A percentile compares a stretch with the other conserved stretches of the same genome.
These are phyloP conservation scores for Ganoderma meredithae DNA, from an alignment of 1,284 basidiomycete species.

Conservation along the genomic window DNA sequence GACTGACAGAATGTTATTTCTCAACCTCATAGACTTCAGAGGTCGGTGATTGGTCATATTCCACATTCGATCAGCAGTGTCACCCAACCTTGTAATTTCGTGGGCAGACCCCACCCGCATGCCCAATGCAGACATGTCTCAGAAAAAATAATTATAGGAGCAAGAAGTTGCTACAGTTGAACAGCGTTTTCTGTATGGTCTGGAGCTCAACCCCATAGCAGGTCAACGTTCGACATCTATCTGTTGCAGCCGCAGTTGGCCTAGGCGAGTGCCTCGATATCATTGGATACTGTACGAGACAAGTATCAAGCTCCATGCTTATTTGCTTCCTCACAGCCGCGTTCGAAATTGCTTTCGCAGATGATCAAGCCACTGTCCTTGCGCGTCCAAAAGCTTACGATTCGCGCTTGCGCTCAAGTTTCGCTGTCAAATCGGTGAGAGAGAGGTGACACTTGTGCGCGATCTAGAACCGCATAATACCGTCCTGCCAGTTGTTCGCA, in stretches of 20 bases:
- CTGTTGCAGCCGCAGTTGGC: not conserved
- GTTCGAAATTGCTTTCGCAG: not conserved
- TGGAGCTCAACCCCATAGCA: not conserved
- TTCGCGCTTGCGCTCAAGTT: not conserved
- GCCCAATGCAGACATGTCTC: not conserved
- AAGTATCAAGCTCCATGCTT: not conserved
- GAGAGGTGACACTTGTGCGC: not conserved
- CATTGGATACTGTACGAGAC: not conserved
- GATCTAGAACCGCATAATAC: not conserved
- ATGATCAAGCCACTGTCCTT: not conserved
- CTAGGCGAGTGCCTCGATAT: not conserved
- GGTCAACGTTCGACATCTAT: not conserved
- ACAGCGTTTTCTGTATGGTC: no score
- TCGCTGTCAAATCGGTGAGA: not conserved
- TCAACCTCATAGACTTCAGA: not conserved
- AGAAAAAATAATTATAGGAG: not conserved
- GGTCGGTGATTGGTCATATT: not conserved
- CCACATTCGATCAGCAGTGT: not conserved
- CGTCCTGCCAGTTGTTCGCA: not conserved
- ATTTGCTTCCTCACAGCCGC: not conserved
- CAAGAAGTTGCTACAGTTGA: not conserved
- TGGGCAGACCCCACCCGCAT: no score
- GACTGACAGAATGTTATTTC: not conserved
- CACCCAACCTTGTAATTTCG: not conserved
- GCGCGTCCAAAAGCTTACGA: not conserved